Evolutionary conservation across 805 yeast genomes (phyloP), one percentile per base, ranked within the genome.

Genomic region (Soucietia sequanensis): DNA sequence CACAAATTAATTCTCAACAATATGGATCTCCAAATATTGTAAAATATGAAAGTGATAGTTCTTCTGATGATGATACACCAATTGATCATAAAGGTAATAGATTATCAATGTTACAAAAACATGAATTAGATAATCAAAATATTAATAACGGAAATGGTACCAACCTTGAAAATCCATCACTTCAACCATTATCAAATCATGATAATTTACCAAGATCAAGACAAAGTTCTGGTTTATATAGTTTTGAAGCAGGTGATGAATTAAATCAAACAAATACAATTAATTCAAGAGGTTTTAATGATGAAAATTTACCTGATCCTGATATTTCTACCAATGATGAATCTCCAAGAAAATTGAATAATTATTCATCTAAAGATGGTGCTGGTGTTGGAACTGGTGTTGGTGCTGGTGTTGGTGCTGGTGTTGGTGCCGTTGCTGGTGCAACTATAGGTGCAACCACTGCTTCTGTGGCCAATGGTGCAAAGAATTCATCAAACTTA

Each of bases 161-260:
- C 8, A 8, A 8, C 11, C 11, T 21, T 9, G 23, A 21, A 11
- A 8, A 8, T 9, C 23, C 23, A 9, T 21, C 42, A n/a, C 41
- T 38, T 20, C 44, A 35, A 24, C 46, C 45, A 24, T 21, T 18
- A 22, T 26, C 30, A 44, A 37, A 30, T 35, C 43, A 12, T 38
- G 43, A 34, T 33, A 35, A n/a, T 33, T 46, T n/a, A 23, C 35
- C 41, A 5, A 35, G 48, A 33, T 47, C 50, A 14, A 48, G 50
- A 23, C 54, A 49, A 26, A 46, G 46, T 27, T 43, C 43, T 31
- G 32, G 40, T 9, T 58, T 51, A 37, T 64, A 63, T 46, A 64
- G 70, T 38, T 66, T 66, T 41, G 72, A 64, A 41, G 54, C 58
- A 22, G 72, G 71, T 23, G 72, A 66, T 32, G 72, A 66, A 27